Evolutionary conservation across 139 green algal genomes (phyloP).

Genomic region (Chlamydomonas eustigma): DNA sequence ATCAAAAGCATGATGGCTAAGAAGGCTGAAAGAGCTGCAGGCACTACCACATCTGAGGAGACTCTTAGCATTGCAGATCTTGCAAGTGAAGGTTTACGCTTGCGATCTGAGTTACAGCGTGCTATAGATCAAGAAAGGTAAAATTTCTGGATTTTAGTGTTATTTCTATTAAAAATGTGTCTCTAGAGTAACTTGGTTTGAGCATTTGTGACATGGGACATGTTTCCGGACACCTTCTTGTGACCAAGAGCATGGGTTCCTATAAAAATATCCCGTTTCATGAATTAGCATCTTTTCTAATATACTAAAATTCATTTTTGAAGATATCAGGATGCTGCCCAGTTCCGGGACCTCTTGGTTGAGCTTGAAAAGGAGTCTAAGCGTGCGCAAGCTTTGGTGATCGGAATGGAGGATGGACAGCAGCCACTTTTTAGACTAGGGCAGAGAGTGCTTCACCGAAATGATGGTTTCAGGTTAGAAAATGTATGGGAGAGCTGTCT

Average conservation of each 20-base stretch:
- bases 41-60: background rate
- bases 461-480: constrained; percentile 36
- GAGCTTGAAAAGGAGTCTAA: constrained; percentile 50
- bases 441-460: constrained; percentile 62
- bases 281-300: too few relatives aligned
- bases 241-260: too few relatives aligned
- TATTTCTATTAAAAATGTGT: too few relatives aligned
- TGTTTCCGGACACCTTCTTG: too few relatives aligned
- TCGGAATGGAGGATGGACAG: constrained; percentile 11
- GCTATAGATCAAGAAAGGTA: constrained; percentile 61
- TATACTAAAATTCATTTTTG: too few relatives aligned
- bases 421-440: constrained; percentile 48
- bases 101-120: constrained; percentile 58
- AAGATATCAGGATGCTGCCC: constrained; percentile 69
- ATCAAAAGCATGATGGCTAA: constrained; percentile 47
- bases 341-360: constrained; percentile 59
- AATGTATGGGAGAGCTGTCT: too few relatives aligned
- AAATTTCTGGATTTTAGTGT: too few relatives aligned
- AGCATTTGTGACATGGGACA: too few relatives aligned
- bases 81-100: constrained; percentile 47
- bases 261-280: too few relatives aligned
- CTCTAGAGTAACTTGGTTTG: too few relatives aligned
- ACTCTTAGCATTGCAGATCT: constrained; percentile 40
- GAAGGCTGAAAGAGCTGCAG: constrained; percentile 45
- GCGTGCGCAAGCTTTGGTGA: constrained; percentile 25